A percentile compares a stretch with the other conserved stretches of the same genome.
These are phyloP conservation scores for Hanseniaspora vineae DNA, from an alignment of 805 yeast genomes.

Conservation along the genomic window DNA sequence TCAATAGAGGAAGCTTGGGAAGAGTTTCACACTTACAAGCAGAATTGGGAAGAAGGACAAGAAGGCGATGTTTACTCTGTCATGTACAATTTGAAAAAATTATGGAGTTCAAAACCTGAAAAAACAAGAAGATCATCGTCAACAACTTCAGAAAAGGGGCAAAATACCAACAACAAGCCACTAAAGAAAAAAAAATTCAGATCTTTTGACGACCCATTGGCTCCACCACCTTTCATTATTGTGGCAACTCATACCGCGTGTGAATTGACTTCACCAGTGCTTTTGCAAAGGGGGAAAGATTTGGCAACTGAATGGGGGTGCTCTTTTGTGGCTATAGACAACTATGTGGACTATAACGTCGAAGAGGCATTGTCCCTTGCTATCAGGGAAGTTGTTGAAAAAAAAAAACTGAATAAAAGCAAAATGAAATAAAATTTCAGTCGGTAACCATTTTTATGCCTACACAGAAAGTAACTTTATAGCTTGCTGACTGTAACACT, in stretches of 20 bases:
- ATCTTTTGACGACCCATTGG: conserved; percentile 17
- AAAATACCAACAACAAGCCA: conserved; percentile 11
- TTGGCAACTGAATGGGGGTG: conserved; percentile 51
- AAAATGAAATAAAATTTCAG: background rate
- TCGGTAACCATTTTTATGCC: no score
- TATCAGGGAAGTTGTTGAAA: conserved; percentile 47
- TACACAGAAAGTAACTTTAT: background rate
- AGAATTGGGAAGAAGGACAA: conserved; percentile 46
- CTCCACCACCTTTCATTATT: conserved; percentile 55
- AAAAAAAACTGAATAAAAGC: conserved; percentile 14
- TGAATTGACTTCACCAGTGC: conserved; percentile 44
- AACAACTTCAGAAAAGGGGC: conserved; percentile 21
- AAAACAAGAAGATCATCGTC: background rate
- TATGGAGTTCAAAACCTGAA: conserved; percentile 27
- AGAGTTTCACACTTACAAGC: conserved; percentile 44
- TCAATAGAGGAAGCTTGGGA: conserved; percentile 64
- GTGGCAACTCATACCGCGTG: conserved; percentile 52
- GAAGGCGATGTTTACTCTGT: conserved; percentile 58
- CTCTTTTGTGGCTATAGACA: conserved; percentile 54
- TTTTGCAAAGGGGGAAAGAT: conserved; percentile 44
- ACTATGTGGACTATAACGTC: conserved; percentile 33
- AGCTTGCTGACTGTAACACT: conserved; percentile 11
- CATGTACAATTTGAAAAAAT: conserved; percentile 40
- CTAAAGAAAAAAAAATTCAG: conserved; percentile 7
- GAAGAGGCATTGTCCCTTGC: conserved; percentile 46